A percentile compares a stretch with the other conserved stretches of the same genome.
These are phyloP conservation scores for Colletotrichum karsti DNA, from an alignment of 2,329 filamentous ascomycete genomes.

Conservation along the genomic window DNA sequence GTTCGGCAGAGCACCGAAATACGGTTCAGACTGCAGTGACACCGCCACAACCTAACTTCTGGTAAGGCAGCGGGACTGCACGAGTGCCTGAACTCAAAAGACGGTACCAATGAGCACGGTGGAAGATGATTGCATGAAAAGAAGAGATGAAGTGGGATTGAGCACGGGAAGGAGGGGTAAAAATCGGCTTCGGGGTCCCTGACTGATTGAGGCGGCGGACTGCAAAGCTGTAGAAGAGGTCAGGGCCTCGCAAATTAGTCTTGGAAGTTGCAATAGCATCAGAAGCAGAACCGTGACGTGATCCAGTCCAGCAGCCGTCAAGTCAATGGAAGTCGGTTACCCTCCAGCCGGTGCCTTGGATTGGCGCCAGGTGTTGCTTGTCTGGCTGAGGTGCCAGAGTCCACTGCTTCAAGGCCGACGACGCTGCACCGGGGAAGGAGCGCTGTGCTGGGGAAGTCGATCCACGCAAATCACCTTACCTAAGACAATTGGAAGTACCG, in stretches of 20 bases:
- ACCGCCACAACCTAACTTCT: slow-evolving; percentile 1
- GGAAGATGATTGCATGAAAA: slow-evolving; percentile 16
- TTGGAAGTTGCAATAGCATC: not conserved
- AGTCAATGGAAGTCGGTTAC: not conserved
- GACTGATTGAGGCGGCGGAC: not conserved
- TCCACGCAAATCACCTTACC: not conserved
- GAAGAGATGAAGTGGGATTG: slow-evolving; percentile 25
- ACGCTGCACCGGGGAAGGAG: not conserved
- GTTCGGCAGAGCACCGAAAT: not conserved
- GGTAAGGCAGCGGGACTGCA: not conserved
- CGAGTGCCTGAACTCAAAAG: slow-evolving; percentile 22
- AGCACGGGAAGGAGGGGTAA: slow-evolving; percentile 1
- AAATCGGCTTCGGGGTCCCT: not conserved
- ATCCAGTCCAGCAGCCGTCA: not conserved
- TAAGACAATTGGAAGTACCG: not conserved
- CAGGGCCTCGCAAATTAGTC: too few species aligned
- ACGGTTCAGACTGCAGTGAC: not conserved
- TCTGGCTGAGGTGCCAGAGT: not conserved
- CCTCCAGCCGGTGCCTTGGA: not conserved
- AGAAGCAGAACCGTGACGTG: not conserved
- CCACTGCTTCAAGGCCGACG: not conserved
- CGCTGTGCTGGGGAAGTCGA: not conserved
- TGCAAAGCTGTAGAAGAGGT: not conserved
- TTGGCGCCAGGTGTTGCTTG: not conserved
- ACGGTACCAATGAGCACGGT: slow-evolving; percentile 6